Evolutionary conservation across 176 grass and related monocot species (phyloP).

Genomic region (Puccinellia tenuiflora): DNA sequence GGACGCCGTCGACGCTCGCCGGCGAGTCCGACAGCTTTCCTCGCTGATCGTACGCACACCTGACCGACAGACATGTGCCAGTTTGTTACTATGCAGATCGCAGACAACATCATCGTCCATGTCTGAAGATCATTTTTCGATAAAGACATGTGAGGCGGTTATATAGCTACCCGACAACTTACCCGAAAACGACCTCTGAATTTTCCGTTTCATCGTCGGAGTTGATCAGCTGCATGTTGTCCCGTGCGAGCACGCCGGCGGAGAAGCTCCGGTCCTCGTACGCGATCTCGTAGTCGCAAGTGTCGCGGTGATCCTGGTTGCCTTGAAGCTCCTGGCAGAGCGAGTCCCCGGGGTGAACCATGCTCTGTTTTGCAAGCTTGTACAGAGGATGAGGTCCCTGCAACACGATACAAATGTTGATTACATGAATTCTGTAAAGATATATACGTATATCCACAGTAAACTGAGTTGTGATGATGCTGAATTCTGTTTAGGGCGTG

Average conservation of each 20-base stretch:
- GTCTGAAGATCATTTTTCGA: too few species aligned
- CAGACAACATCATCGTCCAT: neutral
- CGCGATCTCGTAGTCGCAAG: slow-evolving; percentile 63
- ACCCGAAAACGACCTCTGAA: slow-evolving; percentile 76
- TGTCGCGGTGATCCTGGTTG: slow-evolving; percentile 49
- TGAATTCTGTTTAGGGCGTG: neutral
- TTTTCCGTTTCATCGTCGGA: slow-evolving; percentile 43
- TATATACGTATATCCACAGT: neutral
- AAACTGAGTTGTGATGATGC: neutral
- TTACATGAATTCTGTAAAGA: neutral
- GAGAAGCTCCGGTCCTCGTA: slow-evolving; percentile 77
- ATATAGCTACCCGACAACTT: slow-evolving; percentile 12
- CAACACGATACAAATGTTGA: neutral
- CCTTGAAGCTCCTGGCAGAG: slow-evolving; percentile 53
- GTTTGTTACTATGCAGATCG: neutral
- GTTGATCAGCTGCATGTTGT: slow-evolving; percentile 50
- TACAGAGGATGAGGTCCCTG: slow-evolving; percentile 84
- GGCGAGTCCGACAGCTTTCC: slow-evolving; percentile 53
- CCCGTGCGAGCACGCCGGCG: slow-evolving; percentile 57
- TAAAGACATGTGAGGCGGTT: neutral
- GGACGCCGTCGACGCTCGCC: slow-evolving; percentile 63
- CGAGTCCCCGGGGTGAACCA: slow-evolving; percentile 43
- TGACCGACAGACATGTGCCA: neutral
- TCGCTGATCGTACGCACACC: slow-evolving; percentile 91
- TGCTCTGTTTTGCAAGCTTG: slow-evolving; percentile 39